Conservation (phyloP, 2,329 filamentous ascomycete species). For the Ilyonectria robusta region DNA sequence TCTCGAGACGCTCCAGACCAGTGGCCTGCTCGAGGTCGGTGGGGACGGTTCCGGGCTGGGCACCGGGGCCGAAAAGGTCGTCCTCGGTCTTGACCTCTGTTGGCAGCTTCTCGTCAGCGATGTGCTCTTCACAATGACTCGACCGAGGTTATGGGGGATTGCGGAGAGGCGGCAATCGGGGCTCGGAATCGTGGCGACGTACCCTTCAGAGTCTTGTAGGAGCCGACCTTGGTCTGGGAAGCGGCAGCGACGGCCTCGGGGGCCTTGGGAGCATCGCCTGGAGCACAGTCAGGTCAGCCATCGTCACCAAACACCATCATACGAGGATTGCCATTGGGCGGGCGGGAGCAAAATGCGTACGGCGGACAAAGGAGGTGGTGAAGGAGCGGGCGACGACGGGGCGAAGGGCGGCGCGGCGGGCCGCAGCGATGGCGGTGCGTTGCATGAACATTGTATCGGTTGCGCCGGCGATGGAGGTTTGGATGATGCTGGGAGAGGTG, state of each 20-base stretch:
- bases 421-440: conserved; percentile 72
- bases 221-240: conserved; percentile 62
- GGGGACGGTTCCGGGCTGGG: conserved; percentile 84
- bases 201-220: conserved; percentile 65
- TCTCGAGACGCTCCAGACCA: conserved; percentile 98
- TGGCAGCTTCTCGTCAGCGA: conserved; percentile 40
- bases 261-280: conserved; percentile 58
- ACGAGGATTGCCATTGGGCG: conserved; percentile 49
- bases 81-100: conserved; percentile 85
- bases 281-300: conserved; percentile 43
- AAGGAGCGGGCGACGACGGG: conserved; percentile 72
- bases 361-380: conserved; percentile 71
- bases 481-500: conserved; percentile 46
- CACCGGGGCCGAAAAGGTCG: conserved; percentile 91
- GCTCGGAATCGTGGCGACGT: conserved; percentile 49
- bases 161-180: conserved; percentile 28
- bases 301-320: conserved; percentile 49
- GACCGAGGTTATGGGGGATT: conserved; percentile 44
- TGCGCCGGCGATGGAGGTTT: conserved; percentile 43
- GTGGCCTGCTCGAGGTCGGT: conserved; percentile 97
- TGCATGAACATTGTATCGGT: conserved; percentile 70
- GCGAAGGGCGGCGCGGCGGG: conserved; percentile 69
- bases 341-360: conserved; percentile 60
- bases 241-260: conserved; percentile 53
- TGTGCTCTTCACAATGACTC: conserved; percentile 35